Evolutionary conservation across 176 grass and related monocot species (phyloP), one percentile per base, ranked within the genome.

Genomic region (Microstegium vimineum): DNA sequence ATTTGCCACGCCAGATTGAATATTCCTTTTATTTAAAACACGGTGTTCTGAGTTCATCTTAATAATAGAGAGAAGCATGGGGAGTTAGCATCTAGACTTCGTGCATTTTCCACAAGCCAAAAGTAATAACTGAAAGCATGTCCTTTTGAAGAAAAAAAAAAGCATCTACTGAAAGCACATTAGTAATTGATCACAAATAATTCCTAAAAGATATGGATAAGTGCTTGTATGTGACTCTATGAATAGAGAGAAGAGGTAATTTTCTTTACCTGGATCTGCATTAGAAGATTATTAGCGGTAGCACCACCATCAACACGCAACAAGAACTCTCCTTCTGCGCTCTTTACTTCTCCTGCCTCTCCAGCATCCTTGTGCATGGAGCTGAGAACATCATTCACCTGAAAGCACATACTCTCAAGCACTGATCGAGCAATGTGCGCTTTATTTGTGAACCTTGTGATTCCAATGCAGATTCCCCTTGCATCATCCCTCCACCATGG

Each of bases 401-500:
- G 95, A 74, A 95, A 98, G 47, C 92, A 98, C 78, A 98, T 92
- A 73, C 95, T 98, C 76, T 98, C 92, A 0, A 98, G 87, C 8
- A 98, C 95, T 4, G 95, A 76, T 49, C 92, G 84, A 51, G 92
- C 92, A 76, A 98, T 89, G 61, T 98, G 95, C 0, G 84, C 92
- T 42, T 89, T 95, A 30, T 91, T 98, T 2, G 95, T 95, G 80
- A 92, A 94, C n/a, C 95, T 88, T 3, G 95, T 98, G 59, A 98
- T 98, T 11, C 95, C 95, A 26, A 98, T 84, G 0, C 89, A 87
- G 25, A 93, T 84, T 0, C 95, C 95, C 40, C 95, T 89, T 0
- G 95, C 95, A 43, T 95, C 95, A 41, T 98, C 95, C 7, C 85
- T 86, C 95, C 95, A 98, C 95, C 95, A 98, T 46, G 95, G 95